Base-by-base conservation (phyloP, 73 alveolate genomes). In the Tetrahymena thermophila region DNA sequence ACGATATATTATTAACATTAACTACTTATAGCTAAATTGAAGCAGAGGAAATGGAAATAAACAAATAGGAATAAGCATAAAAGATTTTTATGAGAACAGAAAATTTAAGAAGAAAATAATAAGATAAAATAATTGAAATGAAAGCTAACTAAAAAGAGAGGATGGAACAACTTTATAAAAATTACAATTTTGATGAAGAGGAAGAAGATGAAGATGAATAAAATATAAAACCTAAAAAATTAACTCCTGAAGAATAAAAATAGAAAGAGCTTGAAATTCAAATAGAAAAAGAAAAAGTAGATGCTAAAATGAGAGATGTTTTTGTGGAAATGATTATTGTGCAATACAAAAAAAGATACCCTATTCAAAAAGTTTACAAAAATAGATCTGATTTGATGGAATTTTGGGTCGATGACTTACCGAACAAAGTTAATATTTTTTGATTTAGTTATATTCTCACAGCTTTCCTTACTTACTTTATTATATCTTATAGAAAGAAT, bases 171-270 rank as follows among this genome's bases (percentile, higher is more conserved):
- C 94, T 93, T 40, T 84, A 71, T 57, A 94, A 57, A 93, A 71
- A 93, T 84, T 96, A 94, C 84, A 83, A 58, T 96, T 89, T 84
- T 85, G 98, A 96, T 57, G 97, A 97, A 84, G 96, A 97, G 58
- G 95, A 96, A 93, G 58, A 96, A 42, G 94, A 85, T 50, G 93
- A 57, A 25, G 94, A 95, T 35, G 44, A 94, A n/a, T 71, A 40
- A 58, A 94, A 94, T 37, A 21, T 14, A 50, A 50, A 50, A 50
- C 83, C 83, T 0, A 94, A 94, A 35, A 85, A 94, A 23, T 58
- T 94, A 3, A 85, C 85, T 14, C 40, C 83, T 44, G 94, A 94
- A 95, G 43, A 85, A 44, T 85, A 71, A 55, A 93, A 93, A 16
- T 85, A 95, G 43, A 57, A 56, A 21, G 40, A 71, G 35, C 58